These are phyloP conservation scores for Dryas drummondii DNA, from an alignment of 306 rosid species.

Conservation along the genomic window DNA sequence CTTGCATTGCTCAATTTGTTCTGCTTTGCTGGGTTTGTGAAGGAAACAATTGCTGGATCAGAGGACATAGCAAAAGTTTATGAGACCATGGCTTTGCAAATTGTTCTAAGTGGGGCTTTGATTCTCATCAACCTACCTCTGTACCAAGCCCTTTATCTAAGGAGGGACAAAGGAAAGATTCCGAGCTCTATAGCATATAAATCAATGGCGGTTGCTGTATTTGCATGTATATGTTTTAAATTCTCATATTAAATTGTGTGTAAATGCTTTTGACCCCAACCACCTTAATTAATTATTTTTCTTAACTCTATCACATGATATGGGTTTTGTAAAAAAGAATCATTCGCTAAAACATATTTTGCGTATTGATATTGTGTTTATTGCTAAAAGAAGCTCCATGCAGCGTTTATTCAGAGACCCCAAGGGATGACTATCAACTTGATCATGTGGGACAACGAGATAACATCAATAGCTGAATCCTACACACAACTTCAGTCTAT, in stretches of 20 bases:
- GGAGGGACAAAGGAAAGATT: slow-evolving; percentile 64
- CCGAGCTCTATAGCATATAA: slow-evolving; percentile 44
- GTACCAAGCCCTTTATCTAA: slow-evolving; percentile 55
- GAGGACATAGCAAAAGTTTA: slow-evolving; percentile 19
- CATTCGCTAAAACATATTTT: too few species aligned
- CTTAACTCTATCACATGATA: too few species aligned
- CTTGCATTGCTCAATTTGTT: slow-evolving; percentile 57
- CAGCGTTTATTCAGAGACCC: too few species aligned
- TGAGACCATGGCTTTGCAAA: slow-evolving; percentile 50
- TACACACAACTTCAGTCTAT: too few species aligned
- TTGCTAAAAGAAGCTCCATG: too few species aligned
- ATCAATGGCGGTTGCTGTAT: slow-evolving; percentile 39
- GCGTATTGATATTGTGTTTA: too few species aligned
- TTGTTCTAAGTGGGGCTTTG: slow-evolving; percentile 44
- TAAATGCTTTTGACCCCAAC: too few species aligned
- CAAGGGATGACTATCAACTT: too few species aligned
- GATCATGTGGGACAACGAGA: too few species aligned
- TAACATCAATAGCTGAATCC: too few species aligned
- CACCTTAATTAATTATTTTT: too few species aligned
- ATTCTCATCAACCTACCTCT: slow-evolving; percentile 62
- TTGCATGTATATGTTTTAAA: slow-evolving; percentile 22
- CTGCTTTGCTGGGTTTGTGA: slow-evolving; percentile 44
- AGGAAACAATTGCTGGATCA: slow-evolving; percentile 30
- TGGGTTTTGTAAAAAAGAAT: too few species aligned
- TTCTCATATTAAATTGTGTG: neutral